A percentile compares a stretch with the other conserved stretches of the same genome.
phyloP scores from a whole-genome alignment of 2,329 filamentous ascomycete species.

The Saccharata proteae region DNA sequence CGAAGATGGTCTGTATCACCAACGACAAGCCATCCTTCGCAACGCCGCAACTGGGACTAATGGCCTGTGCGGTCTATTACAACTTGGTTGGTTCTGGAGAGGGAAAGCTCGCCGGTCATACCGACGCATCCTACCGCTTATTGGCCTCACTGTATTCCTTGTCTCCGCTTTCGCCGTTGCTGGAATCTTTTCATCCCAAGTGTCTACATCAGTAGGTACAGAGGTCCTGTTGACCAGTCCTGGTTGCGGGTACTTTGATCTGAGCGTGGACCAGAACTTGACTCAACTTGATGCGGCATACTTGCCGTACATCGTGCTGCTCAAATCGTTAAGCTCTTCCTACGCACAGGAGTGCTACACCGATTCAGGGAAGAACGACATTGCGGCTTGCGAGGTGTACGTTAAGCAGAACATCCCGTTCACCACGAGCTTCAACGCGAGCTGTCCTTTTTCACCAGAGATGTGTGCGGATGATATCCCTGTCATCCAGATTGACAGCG shows the following conservation, averaged over 20 bases:
- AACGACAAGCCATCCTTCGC: slow-evolving; percentile 8
- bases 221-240: slow-evolving; percentile 5
- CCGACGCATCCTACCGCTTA: not conserved
- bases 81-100: not conserved
- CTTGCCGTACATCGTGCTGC: not conserved
- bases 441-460: slow-evolving; percentile 14
- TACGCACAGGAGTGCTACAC: slow-evolving; percentile 5
- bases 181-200: slow-evolving; percentile 8
- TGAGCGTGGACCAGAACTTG: not conserved
- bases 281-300: not conserved
- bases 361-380: not conserved
- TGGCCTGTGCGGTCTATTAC: slow-evolving; percentile 2
- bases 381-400: slow-evolving; percentile 13
- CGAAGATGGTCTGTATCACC: slow-evolving; percentile 16
- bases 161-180: slow-evolving; percentile 5
- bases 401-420: slow-evolving; percentile 7
- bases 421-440: too few relatives aligned
- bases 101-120: not conserved
- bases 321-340: not conserved
- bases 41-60: slow-evolving; percentile 4
- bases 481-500: slow-evolving; percentile 15
- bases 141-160: not conserved
- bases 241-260: not conserved
- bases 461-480: slow-evolving; percentile 11
- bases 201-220: slow-evolving; percentile 2